Evolutionary conservation across 805 yeast species (phyloP), one percentile per base, ranked within the genome.

Genomic region (Pichia californica): DNA sequence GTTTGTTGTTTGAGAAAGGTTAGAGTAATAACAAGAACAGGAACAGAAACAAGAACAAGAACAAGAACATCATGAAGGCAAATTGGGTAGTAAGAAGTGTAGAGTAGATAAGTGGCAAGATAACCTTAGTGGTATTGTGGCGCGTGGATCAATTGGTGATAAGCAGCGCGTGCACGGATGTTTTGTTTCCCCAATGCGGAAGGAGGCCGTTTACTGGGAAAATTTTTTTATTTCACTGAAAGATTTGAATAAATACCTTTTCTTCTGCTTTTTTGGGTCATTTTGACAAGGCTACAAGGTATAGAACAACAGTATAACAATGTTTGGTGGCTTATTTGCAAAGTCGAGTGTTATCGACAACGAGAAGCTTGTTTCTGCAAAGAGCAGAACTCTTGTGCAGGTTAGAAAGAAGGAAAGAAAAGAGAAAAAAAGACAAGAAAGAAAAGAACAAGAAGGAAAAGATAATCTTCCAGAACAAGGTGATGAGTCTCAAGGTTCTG

Each of bases 281-380:
- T n/a, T n/a, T n/a, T n/a, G n/a, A n/a, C n/a, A n/a, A n/a, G n/a
- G n/a, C n/a, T n/a, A n/a, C n/a, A n/a, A n/a, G 25, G 25, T 7
- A 7, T 23, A 23, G 25, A 7, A 23, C 25, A 26, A 2, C 41
- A 7, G 34, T 39, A 13, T 23, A 28, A 5, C 13, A 13, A 44
- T 38, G 43, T 46, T 41, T 39, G 48, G 46, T 20, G 52, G 52
- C 8, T 62, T 74, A 43, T 66, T 71, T 44, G 51, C 65, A 28
- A 58, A 60, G 36, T 59, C 69, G 11, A 53, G 72, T 18, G 79
- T 81, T 13, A 69, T 81, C n/a, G 62, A 68, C 50, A 61, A 58
- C 56, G 55, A 55, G 35, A 47, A 52, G 34, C 43, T 59, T 37
- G 44, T 60, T 51, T 54, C 59, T 50, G 48, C 58, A 41, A 51